Conservation (phyloP, 768 basidiomycete genomes). For the Leccinum imitatum region DNA sequence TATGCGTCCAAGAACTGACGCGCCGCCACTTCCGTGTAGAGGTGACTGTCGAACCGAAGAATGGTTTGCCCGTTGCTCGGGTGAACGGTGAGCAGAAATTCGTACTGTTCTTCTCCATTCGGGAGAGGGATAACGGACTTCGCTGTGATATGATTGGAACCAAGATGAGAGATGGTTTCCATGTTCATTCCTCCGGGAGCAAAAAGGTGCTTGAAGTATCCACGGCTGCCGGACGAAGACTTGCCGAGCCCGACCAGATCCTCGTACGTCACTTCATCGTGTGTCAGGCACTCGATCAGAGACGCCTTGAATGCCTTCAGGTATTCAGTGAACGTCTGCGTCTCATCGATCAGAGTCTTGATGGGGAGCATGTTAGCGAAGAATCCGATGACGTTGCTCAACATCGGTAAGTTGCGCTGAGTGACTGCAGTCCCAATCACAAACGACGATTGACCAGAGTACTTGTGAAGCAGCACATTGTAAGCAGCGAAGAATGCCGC, state of each 20-base stretch:
- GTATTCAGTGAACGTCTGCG: slow-evolving; percentile 26
- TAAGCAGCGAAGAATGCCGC: slow-evolving; percentile 34
- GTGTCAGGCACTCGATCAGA: slow-evolving; percentile 21
- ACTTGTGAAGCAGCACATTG: slow-evolving; percentile 35
- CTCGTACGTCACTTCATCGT: slow-evolving; percentile 33
- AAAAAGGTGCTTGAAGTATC: slow-evolving; percentile 34
- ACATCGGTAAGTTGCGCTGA: slow-evolving; percentile 30
- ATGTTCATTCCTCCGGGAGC: slow-evolving; percentile 30
- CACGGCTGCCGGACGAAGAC: slow-evolving; percentile 22
- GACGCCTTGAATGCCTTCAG: slow-evolving; percentile 23
- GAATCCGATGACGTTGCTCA: slow-evolving; percentile 26
- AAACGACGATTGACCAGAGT: slow-evolving; percentile 31
- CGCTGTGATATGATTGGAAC: slow-evolving; percentile 13
- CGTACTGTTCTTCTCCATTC: slow-evolving; percentile 29
- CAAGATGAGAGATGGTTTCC: slow-evolving; percentile 23
- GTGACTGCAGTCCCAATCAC: slow-evolving; percentile 32
- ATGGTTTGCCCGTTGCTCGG: slow-evolving; percentile 24
- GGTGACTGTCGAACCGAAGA: slow-evolving; percentile 31
- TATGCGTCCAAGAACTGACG: slow-evolving; percentile 33
- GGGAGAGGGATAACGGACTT: slow-evolving; percentile 25
- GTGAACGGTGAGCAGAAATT: slow-evolving; percentile 27
- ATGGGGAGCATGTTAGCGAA: slow-evolving; percentile 33
- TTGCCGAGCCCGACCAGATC: slow-evolving; percentile 30
- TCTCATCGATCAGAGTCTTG: slow-evolving; percentile 28
- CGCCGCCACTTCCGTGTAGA: slow-evolving; percentile 29